Percentiles rank a stretch among this genome's conserved stretches.
phyloP scores from a whole-genome alignment of 768 basidiomycete genomes.

The Lentinus brumalis region DNA sequence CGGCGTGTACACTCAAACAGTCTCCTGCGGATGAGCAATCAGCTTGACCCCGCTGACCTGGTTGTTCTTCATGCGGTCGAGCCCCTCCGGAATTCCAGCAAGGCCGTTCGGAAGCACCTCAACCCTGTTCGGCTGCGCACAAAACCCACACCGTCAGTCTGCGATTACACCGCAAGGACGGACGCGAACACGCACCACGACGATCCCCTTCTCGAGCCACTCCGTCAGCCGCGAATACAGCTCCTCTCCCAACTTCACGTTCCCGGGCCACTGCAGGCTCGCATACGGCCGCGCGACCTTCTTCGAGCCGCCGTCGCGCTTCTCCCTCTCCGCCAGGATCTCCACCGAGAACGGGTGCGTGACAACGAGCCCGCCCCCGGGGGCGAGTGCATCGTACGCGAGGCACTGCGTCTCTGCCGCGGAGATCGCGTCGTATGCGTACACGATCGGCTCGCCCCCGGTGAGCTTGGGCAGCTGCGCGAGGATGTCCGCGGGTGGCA shows the following conservation, averaged over 20 bases:
- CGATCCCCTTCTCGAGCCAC: constrained; percentile 18
- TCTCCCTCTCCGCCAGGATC: constrained; percentile 3
- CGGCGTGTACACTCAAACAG: constrained; percentile 15
- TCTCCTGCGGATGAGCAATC: constrained; percentile 28
- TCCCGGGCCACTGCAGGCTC: constrained; percentile 6
- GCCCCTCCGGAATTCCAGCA: constrained; percentile 22
- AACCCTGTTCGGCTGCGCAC: constrained; percentile 27
- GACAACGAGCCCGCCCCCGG: constrained; percentile 23
- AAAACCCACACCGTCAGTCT: constrained; percentile 24
- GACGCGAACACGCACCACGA: constrained; percentile 20
- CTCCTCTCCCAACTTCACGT: constrained; percentile 2
- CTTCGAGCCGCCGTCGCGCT: neutral
- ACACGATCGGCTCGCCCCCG: constrained; percentile 17
- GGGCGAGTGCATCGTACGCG: constrained; percentile 25
- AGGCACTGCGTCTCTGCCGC: constrained; percentile 22
- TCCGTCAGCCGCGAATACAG: constrained; percentile 18
- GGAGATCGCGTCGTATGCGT: constrained; percentile 28
- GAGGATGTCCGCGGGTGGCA: constrained; percentile 4
- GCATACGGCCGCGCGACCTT: constrained; percentile 10
- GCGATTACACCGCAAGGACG: neutral
- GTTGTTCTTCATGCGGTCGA: constrained; percentile 21
- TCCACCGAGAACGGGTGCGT: constrained; percentile 7
- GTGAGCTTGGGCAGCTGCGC: constrained; percentile 19
- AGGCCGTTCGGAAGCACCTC: constrained; percentile 30
- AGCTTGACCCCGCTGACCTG: constrained; percentile 31